phyloP scores from a whole-genome alignment of 2,329 filamentous ascomycete species.

The Coniochaeta sp. region DNA sequence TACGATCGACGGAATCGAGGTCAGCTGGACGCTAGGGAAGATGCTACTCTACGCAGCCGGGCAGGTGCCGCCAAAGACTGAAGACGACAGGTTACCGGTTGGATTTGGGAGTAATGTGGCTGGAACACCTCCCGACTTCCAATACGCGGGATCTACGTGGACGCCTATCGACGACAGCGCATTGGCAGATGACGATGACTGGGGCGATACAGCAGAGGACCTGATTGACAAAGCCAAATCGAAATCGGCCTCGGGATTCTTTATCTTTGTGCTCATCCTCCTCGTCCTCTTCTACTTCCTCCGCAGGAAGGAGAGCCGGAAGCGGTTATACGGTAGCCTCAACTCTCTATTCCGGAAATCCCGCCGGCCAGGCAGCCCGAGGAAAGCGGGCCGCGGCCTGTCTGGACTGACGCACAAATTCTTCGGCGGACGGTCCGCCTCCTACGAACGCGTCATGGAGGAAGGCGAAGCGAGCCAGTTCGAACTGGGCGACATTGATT shows the following conservation, averaged over 20 bases:
- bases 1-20: conserved; percentile 83
- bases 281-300: conserved; percentile 64
- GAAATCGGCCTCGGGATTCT: conserved; percentile 62
- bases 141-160: conserved; percentile 62
- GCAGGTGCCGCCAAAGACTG: conserved; percentile 62
- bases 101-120: conserved; percentile 84
- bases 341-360: conserved; percentile 30
- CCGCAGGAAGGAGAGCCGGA: conserved; percentile 69
- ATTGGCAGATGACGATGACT: conserved; percentile 46
- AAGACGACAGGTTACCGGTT: conserved; percentile 59
- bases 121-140: conserved; percentile 69
- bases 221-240: conserved; percentile 60
- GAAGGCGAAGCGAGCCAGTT: conserved; percentile 69
- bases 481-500: conserved; percentile 64
- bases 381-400: conserved; percentile 34
- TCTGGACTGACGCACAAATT: conserved; percentile 52
- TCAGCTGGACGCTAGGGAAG: conserved; percentile 95
- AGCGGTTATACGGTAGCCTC: conserved; percentile 50
- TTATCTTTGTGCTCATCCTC: conserved; percentile 71
- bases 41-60: conserved; percentile 93
- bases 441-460: conserved; percentile 81
- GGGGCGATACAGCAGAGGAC: conserved; percentile 42
- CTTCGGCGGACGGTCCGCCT: conserved; percentile 43
- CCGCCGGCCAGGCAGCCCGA: conserved; percentile 35
- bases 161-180: conserved; percentile 23